These are phyloP conservation scores for Paspalum vaginatum DNA, from an alignment of 176 grass and related monocot species.

Conservation along the genomic window DNA sequence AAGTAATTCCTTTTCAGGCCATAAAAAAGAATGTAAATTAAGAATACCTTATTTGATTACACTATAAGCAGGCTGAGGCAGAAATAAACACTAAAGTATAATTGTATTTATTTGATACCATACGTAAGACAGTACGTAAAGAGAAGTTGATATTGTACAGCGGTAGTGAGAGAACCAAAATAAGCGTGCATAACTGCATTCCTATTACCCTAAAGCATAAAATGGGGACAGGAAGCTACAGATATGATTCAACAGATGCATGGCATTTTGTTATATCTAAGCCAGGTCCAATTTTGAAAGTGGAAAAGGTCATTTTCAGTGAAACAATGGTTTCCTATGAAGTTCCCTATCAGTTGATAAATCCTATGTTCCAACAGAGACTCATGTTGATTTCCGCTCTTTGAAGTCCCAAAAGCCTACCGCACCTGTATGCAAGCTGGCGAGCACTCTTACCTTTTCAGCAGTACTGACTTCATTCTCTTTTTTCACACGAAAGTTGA, in stretches of 20 bases:
- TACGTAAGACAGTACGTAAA: background rate
- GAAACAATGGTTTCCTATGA: constrained; percentile 2
- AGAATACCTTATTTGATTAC: constrained; percentile 21
- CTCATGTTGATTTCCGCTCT: constrained; percentile 11
- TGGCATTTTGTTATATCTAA: constrained; percentile 4
- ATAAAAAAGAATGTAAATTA: constrained; percentile 27
- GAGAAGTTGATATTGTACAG: background rate
- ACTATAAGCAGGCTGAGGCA: constrained; percentile 28
- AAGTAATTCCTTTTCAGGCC: constrained; percentile 66
- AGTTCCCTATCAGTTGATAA: background rate
- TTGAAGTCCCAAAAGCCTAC: background rate
- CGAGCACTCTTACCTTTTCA: constrained; percentile 73
- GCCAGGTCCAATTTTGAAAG: background rate
- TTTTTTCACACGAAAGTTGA: constrained; percentile 89
- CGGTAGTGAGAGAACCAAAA: background rate
- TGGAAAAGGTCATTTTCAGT: constrained; percentile 5
- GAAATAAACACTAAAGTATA: constrained; percentile 33
- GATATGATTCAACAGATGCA: background rate
- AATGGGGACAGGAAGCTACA: constrained; percentile 13
- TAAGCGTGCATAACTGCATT: constrained; percentile 24
- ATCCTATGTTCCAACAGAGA: background rate
- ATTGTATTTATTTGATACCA: background rate
- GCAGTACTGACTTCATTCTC: constrained; percentile 76
- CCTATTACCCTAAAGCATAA: constrained; percentile 26
- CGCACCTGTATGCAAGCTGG: background rate